Conservation (phyloP, 805 yeast genomes). For the Candida qinlingensis region DNA sequence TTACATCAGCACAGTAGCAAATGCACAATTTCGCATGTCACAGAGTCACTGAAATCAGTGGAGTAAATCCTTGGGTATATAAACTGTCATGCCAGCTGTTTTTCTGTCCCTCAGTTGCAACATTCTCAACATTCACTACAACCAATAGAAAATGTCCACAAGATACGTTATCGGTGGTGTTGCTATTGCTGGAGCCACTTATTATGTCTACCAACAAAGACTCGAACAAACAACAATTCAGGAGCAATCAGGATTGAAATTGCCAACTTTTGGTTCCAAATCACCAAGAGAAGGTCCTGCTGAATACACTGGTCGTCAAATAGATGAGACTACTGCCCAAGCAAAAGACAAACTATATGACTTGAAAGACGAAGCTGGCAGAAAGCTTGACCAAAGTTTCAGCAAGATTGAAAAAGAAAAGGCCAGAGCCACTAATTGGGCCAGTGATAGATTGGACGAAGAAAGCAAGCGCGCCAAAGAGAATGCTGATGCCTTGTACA, state of each 20-base stretch:
- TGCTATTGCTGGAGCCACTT: slow-evolving; percentile 22
- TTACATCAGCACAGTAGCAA: not conserved
- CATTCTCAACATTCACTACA: no score
- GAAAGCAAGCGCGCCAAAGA: slow-evolving; percentile 15
- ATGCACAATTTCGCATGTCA: not conserved
- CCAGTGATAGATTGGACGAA: slow-evolving; percentile 15
- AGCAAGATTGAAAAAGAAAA: slow-evolving; percentile 13
- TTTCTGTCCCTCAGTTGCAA: not conserved
- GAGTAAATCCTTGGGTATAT: not conserved
- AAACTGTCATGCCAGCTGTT: not conserved
- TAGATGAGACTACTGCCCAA: slow-evolving; percentile 20
- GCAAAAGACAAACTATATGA: slow-evolving; percentile 15
- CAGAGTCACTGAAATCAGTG: no score
- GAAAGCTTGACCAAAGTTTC: slow-evolving; percentile 15
- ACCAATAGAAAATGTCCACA: not conserved
- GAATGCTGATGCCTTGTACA: slow-evolving; percentile 15
- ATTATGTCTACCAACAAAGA: slow-evolving; percentile 22
- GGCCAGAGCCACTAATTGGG: slow-evolving; percentile 17
- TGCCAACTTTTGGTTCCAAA: slow-evolving; percentile 8
- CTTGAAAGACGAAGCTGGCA: slow-evolving; percentile 16
- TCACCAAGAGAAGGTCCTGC: slow-evolving; percentile 15
- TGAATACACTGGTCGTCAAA: slow-evolving; percentile 21
- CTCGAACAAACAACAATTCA: slow-evolving; percentile 12
- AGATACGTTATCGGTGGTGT: slow-evolving; percentile 21
- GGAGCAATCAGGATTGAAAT: not conserved